A percentile compares a stretch with the other conserved stretches of the same genome.
phyloP scores from a whole-genome alignment of 2,329 filamentous ascomycete genomes.

The Colletotrichum tanaceti region DNA sequence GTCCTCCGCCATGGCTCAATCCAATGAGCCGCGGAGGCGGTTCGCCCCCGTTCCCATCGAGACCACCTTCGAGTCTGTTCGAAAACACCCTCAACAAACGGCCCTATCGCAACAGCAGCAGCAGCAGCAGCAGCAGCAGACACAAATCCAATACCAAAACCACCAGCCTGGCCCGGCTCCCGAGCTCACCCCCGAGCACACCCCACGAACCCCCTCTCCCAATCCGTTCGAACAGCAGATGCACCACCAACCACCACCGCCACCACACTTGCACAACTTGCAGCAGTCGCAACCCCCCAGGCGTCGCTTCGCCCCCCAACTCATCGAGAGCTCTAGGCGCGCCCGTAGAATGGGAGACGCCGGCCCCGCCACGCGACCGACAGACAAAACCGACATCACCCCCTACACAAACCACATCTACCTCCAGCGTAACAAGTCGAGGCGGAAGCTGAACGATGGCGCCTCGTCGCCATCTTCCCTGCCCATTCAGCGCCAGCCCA shows the following conservation, averaged over 20 bases:
- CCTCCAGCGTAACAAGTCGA: constrained; percentile 57
- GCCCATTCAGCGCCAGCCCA: constrained; percentile 51
- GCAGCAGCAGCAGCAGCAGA: constrained; percentile 32
- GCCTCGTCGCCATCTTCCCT: constrained; percentile 41
- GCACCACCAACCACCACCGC: constrained; percentile 31
- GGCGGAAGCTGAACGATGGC: constrained; percentile 49
- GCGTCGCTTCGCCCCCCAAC: constrained; percentile 77
- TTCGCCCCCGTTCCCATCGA: constrained; percentile 79
- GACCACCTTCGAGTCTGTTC: constrained; percentile 72
- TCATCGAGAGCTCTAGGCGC: constrained; percentile 83
- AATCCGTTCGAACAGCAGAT: constrained; percentile 44
- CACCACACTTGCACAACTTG: constrained; percentile 62
- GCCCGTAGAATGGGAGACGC: constrained; percentile 75
- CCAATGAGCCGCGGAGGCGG: constrained; percentile 62
- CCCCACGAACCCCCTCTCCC: constrained; percentile 62
- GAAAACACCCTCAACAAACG: constrained; percentile 48
- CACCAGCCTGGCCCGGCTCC: constrained; percentile 61
- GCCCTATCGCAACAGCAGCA: constrained; percentile 39
- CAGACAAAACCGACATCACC: constrained; percentile 79
- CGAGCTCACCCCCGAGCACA: constrained; percentile 67
- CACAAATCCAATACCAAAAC: constrained; percentile 28
- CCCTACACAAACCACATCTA: constrained; percentile 73
- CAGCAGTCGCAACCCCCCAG: constrained; percentile 40
- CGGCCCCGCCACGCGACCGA: constrained; percentile 70
- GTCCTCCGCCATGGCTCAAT: constrained; percentile 51